phyloP scores from a whole-genome alignment of 805 yeast species.

The Schwanniomyces pseudopolymorphus region DNA sequence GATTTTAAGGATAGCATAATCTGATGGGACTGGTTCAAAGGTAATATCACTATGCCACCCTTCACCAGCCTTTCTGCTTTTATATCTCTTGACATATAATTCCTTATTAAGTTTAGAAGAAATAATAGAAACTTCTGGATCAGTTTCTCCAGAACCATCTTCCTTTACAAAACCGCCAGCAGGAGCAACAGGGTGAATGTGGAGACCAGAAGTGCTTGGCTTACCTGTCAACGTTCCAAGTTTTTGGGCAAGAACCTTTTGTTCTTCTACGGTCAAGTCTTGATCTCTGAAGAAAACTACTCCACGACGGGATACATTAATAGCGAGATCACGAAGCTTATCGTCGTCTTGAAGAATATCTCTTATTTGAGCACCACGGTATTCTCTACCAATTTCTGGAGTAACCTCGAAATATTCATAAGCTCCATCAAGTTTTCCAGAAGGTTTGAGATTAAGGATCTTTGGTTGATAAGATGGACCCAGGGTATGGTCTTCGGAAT shows the following conservation, averaged over 20 bases:
- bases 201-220: conserved; percentile 8
- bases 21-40: conserved; percentile 58
- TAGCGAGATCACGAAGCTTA: conserved; percentile 7
- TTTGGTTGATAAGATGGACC: conserved; percentile 8
- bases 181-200: conserved; percentile 9
- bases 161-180: conserved; percentile 8
- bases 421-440: conserved; percentile 5
- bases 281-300: conserved; percentile 8
- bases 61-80: not conserved
- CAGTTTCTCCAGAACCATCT: conserved; percentile 5
- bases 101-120: conserved; percentile 5
- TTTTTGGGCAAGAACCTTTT: conserved; percentile 5
- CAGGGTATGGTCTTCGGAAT: conserved; percentile 5
- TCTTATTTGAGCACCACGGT: conserved; percentile 5
- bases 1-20: conserved; percentile 52
- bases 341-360: conserved; percentile 7
- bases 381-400: conserved; percentile 9
- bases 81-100: not conserved
- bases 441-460: conserved; percentile 2
- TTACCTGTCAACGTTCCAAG: conserved; percentile 7
- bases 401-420: conserved; percentile 6
- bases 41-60: conserved; percentile 55
- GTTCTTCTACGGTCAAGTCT: conserved; percentile 6
- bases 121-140: conserved; percentile 9
- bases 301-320: conserved; percentile 7